A percentile compares a stretch with the other conserved stretches of the same genome.
phyloP scores from a whole-genome alignment of 139 green algal species.

The Axilococcus clingmanii region DNA sequence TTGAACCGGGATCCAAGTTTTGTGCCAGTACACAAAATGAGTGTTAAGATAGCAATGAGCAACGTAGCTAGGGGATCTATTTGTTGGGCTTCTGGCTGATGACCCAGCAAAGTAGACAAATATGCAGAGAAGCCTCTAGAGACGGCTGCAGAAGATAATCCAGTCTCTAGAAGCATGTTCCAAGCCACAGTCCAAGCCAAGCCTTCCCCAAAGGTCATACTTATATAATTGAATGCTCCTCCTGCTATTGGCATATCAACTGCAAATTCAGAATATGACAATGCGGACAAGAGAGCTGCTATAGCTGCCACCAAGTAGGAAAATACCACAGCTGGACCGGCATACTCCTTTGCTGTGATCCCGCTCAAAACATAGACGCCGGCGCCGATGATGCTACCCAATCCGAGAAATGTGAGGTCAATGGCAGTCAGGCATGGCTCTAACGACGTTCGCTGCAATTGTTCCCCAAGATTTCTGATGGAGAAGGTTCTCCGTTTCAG shows the following conservation, averaged over 20 bases:
- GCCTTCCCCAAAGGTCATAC: conserved; percentile 67
- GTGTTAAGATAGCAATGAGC: conserved; percentile 28
- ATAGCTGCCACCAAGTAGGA: conserved; percentile 48
- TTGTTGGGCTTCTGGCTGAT: conserved; percentile 23
- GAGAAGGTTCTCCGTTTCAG: background rate
- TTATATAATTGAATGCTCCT: conserved; percentile 75
- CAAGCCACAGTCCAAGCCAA: conserved; percentile 60
- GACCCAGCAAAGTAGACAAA: conserved; percentile 47
- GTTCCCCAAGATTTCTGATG: background rate
- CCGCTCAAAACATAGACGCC: conserved; percentile 84
- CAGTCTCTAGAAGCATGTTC: conserved; percentile 82
- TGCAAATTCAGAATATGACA: conserved; percentile 83
- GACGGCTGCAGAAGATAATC: conserved; percentile 61
- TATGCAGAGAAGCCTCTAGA: conserved; percentile 79
- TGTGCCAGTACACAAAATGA: conserved; percentile 56
- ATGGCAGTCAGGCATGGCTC: conserved; percentile 3
- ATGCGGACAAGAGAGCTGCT: conserved; percentile 64
- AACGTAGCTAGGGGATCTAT: conserved; percentile 25
- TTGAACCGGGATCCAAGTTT: conserved; percentile 66
- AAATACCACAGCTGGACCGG: conserved; percentile 47
- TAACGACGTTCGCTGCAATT: background rate
- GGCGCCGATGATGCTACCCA: conserved; percentile 78
- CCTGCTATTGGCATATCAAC: conserved; percentile 62
- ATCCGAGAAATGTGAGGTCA: conserved; percentile 55
- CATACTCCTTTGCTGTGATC: conserved; percentile 49